Percentiles rank a stretch among this genome's conserved stretches.
phyloP scores from a whole-genome alignment of 768 basidiomycete genomes.

The Amanita polypyramis region DNA sequence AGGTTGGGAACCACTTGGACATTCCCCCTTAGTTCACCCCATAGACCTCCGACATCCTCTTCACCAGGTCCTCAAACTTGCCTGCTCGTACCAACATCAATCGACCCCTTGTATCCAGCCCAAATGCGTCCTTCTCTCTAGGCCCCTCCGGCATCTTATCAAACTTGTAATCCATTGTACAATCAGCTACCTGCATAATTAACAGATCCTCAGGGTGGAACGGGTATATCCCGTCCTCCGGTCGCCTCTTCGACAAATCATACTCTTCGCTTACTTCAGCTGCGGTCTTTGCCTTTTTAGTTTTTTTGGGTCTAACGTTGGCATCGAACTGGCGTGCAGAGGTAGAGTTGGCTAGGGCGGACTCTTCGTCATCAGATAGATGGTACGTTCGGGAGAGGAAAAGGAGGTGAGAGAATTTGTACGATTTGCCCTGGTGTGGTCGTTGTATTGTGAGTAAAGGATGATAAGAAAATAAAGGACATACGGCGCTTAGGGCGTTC shows the following conservation, averaged over 20 bases:
- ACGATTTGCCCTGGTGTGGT: slow-evolving; percentile 42
- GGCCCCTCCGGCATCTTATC: slow-evolving; percentile 36
- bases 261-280: slow-evolving; percentile 11
- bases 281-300: slow-evolving; percentile 19
- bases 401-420: slow-evolving; percentile 62
- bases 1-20: too few relatives aligned
- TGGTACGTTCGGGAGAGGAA: slow-evolving; percentile 75
- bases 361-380: slow-evolving; percentile 61
- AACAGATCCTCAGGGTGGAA: slow-evolving; percentile 86
- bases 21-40: too few relatives aligned
- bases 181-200: slow-evolving; percentile 51
- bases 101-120: slow-evolving; percentile 58
- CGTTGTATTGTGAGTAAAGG: not conserved
- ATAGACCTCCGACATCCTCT: slow-evolving; percentile 26
- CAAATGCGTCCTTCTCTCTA: slow-evolving; percentile 57
- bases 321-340: slow-evolving; percentile 13
- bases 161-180: slow-evolving; percentile 39
- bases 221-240: slow-evolving; percentile 46
- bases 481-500: slow-evolving; percentile 55
- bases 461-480: slow-evolving; percentile 15
- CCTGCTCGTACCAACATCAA: slow-evolving; percentile 49
- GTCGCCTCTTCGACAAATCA: slow-evolving; percentile 13
- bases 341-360: slow-evolving; percentile 33
- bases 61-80: slow-evolving; percentile 30
- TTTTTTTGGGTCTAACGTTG: slow-evolving; percentile 26